Evolutionary conservation across 805 yeast species (phyloP).

Genomic region (Komagataella populi): DNA sequence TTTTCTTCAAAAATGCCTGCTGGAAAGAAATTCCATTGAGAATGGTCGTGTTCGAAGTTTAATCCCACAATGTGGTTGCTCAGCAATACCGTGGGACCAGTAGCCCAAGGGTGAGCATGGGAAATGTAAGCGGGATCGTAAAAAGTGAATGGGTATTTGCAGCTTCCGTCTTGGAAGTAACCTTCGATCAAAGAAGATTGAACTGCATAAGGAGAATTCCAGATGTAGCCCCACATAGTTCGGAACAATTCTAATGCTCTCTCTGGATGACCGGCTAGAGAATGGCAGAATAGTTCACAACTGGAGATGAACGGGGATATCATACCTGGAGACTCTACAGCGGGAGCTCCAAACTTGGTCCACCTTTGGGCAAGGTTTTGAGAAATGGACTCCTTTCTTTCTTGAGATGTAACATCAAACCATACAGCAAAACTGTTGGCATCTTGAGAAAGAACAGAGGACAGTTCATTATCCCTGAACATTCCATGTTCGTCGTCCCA

Average conservation of each 20-base stretch:
- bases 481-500: slow-evolving; percentile 4
- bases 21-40: slow-evolving; percentile 2
- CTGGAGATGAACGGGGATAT: slow-evolving; percentile 5
- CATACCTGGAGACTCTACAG: slow-evolving; percentile 3
- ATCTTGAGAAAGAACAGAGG: slow-evolving; percentile 4
- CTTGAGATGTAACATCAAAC: slow-evolving; percentile 1
- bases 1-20: slow-evolving; percentile 3
- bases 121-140: slow-evolving; percentile 6
- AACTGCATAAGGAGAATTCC: slow-evolving; percentile 5
- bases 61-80: slow-evolving; percentile 4
- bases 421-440: slow-evolving; percentile 3
- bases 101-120: slow-evolving; percentile 5
- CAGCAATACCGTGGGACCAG: slow-evolving; percentile 4
- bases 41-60: slow-evolving; percentile 2
- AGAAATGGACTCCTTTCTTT: slow-evolving; percentile 3
- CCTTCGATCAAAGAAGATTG: slow-evolving; percentile 5
- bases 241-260: slow-evolving; percentile 3
- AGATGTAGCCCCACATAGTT: slow-evolving; percentile 6
- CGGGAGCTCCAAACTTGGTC: slow-evolving; percentile 5
- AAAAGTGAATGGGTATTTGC: slow-evolving; percentile 4
- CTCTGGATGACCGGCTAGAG: slow-evolving; percentile 4
- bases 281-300: slow-evolving; percentile 3
- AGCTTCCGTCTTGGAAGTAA: slow-evolving; percentile 5
- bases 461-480: slow-evolving; percentile 3
- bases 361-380: slow-evolving; percentile 2